These are phyloP conservation scores for Lycium barbarum DNA, from an alignment of 257 asterid genomes.

Conservation along the genomic window DNA sequence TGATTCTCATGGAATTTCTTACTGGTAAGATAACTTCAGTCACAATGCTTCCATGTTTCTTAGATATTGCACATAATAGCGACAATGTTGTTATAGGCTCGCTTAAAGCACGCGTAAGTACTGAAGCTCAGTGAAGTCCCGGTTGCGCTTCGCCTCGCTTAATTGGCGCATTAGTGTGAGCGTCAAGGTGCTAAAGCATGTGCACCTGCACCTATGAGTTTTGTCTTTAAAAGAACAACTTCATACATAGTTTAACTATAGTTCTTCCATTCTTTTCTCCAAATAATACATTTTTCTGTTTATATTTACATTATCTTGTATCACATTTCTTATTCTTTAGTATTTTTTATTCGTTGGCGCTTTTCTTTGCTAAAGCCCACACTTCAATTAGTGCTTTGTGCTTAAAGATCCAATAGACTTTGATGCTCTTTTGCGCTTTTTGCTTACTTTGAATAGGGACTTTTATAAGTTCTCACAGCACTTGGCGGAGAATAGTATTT, in stretches of 20 bases:
- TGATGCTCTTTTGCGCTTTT: background rate
- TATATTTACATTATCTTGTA: background rate
- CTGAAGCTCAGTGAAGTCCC: background rate
- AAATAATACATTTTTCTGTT: background rate
- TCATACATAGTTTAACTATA: background rate
- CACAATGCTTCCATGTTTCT: background rate
- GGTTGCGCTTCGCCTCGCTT: background rate
- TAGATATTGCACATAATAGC: conserved; percentile 11
- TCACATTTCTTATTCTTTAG: background rate
- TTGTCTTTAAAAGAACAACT: background rate
- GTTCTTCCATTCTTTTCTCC: background rate
- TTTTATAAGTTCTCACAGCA: background rate
- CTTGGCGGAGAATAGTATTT: background rate
- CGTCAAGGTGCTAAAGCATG: background rate
- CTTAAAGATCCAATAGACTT: background rate
- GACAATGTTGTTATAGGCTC: background rate
- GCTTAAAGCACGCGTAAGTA: background rate
- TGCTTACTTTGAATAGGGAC: background rate
- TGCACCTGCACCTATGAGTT: background rate
- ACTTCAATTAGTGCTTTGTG: background rate
- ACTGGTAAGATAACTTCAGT: conserved; percentile 63
- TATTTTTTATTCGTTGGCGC: background rate
- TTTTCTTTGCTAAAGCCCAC: background rate
- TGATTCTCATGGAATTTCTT: conserved; percentile 90
- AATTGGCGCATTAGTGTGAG: background rate